Evolutionary conservation across 108 stramenopile species (phyloP).

Genomic region (Nitzschia sp.): DNA sequence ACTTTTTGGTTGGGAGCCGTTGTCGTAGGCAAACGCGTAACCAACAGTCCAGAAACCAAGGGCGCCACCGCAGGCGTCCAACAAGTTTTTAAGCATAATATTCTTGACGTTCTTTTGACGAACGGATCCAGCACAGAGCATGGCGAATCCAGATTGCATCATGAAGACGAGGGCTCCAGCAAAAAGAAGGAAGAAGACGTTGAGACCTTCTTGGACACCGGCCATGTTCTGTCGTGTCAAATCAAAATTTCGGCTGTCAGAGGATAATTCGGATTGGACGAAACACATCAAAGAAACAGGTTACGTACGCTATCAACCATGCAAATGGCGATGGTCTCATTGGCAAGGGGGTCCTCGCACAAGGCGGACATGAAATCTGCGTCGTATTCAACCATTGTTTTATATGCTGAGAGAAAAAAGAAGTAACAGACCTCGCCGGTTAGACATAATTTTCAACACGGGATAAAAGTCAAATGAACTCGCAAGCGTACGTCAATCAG

Average conservation of each 20-base stretch:
- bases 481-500: not conserved
- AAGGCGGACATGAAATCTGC: not conserved
- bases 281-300: not conserved
- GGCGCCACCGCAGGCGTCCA: conserved; percentile 86
- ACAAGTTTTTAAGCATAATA: conserved; percentile 88
- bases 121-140: conserved; percentile 87
- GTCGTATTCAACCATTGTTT: conserved; percentile 11
- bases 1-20: conserved; percentile 13
- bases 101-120: conserved; percentile 87
- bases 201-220: conserved; percentile 41
- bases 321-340: conserved; percentile 11
- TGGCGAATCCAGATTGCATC: conserved; percentile 93
- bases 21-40: conserved; percentile 84
- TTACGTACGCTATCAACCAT: conserved; percentile 18
- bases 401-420: not conserved
- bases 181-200: conserved; percentile 81
- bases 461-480: not conserved
- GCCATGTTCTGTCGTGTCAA: conserved; percentile 21
- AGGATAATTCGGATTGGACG: too few species aligned
- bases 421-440: not conserved
- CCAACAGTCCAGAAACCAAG: conserved; percentile 85
- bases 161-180: conserved; percentile 88
- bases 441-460: not conserved
- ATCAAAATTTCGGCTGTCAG: not conserved
- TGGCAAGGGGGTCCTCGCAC: not conserved